Conservation (phyloP, 2,329 filamentous ascomycete genomes). For the Diaporthe humulicola region DNA sequence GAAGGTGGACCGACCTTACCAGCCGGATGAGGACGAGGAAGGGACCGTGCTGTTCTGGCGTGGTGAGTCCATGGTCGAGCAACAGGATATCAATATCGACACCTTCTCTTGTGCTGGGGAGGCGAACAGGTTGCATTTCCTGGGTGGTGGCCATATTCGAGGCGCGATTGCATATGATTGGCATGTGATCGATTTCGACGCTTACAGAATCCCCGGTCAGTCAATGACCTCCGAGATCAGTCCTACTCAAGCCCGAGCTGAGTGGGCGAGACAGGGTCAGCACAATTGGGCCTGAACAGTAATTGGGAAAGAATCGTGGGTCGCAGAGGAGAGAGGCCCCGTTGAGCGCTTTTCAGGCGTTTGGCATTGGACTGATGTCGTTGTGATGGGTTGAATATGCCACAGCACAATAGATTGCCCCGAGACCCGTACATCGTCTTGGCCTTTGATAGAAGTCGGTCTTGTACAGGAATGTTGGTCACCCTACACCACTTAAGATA, state of each 20-base stretch:
- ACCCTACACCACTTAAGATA: background rate
- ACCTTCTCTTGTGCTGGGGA: conserved; percentile 45
- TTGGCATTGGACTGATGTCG: too few relatives aligned
- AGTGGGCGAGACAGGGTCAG: conserved; percentile 12
- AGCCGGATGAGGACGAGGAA: conserved; percentile 45
- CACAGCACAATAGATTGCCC: background rate
- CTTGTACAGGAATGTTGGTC: background rate
- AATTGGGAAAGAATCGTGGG: background rate
- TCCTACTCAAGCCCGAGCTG: conserved; percentile 28
- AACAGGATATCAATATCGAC: conserved; percentile 25
- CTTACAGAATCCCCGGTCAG: conserved; percentile 44
- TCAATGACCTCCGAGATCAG: conserved; percentile 36
- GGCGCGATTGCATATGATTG: conserved; percentile 41
- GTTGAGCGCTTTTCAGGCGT: background rate
- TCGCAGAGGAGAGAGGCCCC: background rate
- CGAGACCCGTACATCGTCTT: too few relatives aligned
- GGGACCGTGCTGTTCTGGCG: conserved; percentile 52
- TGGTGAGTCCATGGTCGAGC: conserved; percentile 47
- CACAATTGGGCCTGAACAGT: background rate
- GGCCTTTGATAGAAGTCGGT: background rate
- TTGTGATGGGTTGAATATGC: background rate
- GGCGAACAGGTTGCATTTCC: conserved; percentile 51
- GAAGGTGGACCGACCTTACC: conserved; percentile 53
- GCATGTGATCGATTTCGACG: conserved; percentile 46
- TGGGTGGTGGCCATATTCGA: conserved; percentile 53